phyloP scores from a whole-genome alignment of 2,329 filamentous ascomycete species.

The Graphilbum ipis-grandicollis region DNA sequence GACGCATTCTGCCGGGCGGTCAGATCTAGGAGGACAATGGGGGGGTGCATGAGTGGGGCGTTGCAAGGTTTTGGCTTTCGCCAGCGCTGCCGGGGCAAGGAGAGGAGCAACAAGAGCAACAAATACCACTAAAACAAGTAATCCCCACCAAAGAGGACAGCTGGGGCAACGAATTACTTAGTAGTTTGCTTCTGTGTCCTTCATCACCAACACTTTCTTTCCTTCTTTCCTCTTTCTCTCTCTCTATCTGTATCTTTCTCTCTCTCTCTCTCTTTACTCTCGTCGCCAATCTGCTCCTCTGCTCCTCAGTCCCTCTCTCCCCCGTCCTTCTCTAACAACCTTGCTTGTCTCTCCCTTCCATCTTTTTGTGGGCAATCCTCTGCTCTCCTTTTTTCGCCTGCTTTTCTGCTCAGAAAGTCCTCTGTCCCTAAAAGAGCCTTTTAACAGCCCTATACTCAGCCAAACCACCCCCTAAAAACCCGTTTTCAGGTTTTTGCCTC shows the following conservation, averaged over 20 bases:
- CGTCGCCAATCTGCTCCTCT: no score
- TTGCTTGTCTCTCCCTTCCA: not conserved
- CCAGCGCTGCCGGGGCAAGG: slow-evolving; percentile 4
- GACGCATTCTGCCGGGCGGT: slow-evolving; percentile 9
- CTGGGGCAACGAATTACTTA: slow-evolving; percentile 6
- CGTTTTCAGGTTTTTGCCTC: no score
- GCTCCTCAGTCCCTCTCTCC: no score
- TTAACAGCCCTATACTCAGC: no score
- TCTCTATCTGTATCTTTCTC: slow-evolving; percentile 4
- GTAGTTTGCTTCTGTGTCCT: not conserved
- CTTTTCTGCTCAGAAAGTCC: not conserved
- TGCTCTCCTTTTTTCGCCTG: not conserved
- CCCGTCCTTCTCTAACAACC: no score
- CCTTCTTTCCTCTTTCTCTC: slow-evolving; percentile 2
- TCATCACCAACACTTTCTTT: slow-evolving; percentile 4
- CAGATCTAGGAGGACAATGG: slow-evolving; percentile 2
- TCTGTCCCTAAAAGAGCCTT: not conserved
- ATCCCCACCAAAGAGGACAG: slow-evolving; percentile 6
- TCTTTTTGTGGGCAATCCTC: not conserved
- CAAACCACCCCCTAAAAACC: no score
- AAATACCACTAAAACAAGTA: not conserved
- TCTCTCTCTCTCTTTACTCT: slow-evolving; percentile 2
- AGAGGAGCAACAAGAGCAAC: slow-evolving; percentile 3
- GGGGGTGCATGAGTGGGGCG: slow-evolving; percentile 6
- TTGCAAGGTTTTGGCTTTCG: slow-evolving; percentile 5